Base-by-base conservation (phyloP, 2,329 filamentous ascomycete genomes). In the Aspergillus vadensis region DNA sequence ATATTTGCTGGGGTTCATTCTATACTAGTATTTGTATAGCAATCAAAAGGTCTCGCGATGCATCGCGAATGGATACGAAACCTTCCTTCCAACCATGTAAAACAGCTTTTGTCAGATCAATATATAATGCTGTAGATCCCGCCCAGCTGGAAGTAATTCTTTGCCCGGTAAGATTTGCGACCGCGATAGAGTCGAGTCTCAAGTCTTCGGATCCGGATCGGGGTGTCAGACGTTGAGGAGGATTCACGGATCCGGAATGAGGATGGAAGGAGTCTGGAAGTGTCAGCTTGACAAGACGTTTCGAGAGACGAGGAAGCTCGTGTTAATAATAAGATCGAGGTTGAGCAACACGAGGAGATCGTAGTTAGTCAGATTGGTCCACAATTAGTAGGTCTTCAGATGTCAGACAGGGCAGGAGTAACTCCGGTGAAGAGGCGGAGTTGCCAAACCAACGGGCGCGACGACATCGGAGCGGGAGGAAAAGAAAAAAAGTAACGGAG, bases 391-490 rank as follows among this genome's bases (percentile, higher is more conserved):
- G n/a, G 3, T 36, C 32, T 6, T 36, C 32, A 36, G 32, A 36
- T 36, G 32, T 36, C 32, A 36, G 32, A 36, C 41, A 21, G 41
- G 9, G 9, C 41, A 19, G 25, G 10, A 44, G 17, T 44, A 21
- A 44, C 41, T 44, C 41, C 41, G 41, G 41, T 23, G 41, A 19
- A 44, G 41, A 44, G 41, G 41, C 10, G 39, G 39, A 43, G 17
- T 43, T 43, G 39, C n/a, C 39, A 43, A 43, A 43, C 39, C 6
- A 43, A 30, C 27, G 19, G 41, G 4, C 8, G 48, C 52, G 57
- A 60, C 60, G 57, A 63, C 61, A 63, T 63, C 60, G 60, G 60
- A 63, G 60, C 60, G 59, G 57, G 57, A 47, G 53, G 23, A 57
- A 59, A 32, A 19, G 36, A 47, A 58, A 61, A 57, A 60, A 55